Conservation (phyloP, 371 early-diverging fungal genomes). For the Dichotomocladium elegans region DNA sequence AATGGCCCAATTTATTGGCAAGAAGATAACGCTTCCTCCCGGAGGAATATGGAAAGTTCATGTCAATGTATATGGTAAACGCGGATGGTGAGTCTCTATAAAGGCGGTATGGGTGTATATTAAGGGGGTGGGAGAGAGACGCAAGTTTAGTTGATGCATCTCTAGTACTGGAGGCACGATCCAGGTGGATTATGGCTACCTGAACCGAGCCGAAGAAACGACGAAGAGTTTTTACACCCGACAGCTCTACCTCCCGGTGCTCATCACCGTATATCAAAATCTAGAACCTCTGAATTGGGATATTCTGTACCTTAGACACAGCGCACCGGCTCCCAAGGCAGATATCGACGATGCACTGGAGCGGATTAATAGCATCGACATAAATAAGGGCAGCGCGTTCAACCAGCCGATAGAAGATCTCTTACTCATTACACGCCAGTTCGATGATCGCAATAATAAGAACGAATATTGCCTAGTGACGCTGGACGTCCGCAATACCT, state of each 20-base stretch:
- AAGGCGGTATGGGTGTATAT: background rate
- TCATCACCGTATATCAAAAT: conserved; percentile 68
- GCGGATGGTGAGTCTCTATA: conserved; percentile 66
- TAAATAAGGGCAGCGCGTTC: background rate
- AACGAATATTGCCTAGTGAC: conserved; percentile 71
- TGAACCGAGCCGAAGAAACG: conserved; percentile 23
- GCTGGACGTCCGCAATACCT: conserved; percentile 75
- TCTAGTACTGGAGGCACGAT: conserved; percentile 68
- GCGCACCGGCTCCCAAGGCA: conserved; percentile 12
- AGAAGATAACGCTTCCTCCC: conserved; percentile 48
- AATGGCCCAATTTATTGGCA: conserved; percentile 23
- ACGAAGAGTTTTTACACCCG: conserved; percentile 60
- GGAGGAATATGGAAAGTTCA: conserved; percentile 52
- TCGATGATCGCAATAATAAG: conserved; percentile 18
- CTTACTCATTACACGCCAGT: conserved; percentile 12
- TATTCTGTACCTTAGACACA: conserved; percentile 53
- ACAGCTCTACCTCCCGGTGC: conserved; percentile 64
- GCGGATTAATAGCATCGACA: conserved; percentile 1
- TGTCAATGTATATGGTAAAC: conserved; percentile 78
- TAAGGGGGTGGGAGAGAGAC: background rate
- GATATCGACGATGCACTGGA: conserved; percentile 18
- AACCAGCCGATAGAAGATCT: conserved; percentile 14
- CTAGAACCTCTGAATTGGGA: conserved; percentile 67
- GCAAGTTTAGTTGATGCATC: background rate
- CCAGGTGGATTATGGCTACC: conserved; percentile 70